These are phyloP conservation scores for Escallonia herrerae DNA, from an alignment of 129 eudicot genomes.

Conservation along the genomic window DNA sequence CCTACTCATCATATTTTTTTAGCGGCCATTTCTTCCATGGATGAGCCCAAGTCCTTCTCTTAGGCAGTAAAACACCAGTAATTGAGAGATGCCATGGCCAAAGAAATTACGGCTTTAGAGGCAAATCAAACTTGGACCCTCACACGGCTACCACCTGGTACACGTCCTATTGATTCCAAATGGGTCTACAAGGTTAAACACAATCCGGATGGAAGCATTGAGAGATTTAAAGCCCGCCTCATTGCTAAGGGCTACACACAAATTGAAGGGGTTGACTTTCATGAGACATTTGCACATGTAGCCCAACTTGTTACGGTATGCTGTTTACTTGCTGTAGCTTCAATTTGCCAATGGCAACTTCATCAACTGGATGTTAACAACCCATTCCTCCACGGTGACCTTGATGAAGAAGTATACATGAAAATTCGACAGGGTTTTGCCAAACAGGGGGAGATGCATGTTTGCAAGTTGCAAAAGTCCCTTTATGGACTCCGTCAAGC, in stretches of 20 bases:
- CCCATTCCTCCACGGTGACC: not conserved
- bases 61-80: too few species aligned
- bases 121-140: too few species aligned
- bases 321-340: not conserved
- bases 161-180: not conserved
- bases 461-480: not conserved
- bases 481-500: slow-evolving; percentile 3
- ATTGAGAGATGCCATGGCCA: too few species aligned
- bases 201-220: not conserved
- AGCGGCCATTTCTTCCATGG: too few species aligned
- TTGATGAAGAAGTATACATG: not conserved
- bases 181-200: slow-evolving; percentile 2
- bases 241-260: not conserved
- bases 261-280: not conserved
- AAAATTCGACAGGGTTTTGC: not conserved
- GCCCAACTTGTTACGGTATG: not conserved
- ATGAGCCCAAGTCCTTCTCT: too few species aligned
- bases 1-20: too few species aligned
- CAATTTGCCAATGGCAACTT: not conserved
- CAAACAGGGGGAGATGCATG: not conserved
- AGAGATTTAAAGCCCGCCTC: not conserved
- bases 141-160: too few species aligned
- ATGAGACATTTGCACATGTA: not conserved
- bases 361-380: slow-evolving; percentile 9
- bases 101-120: too few species aligned